Conservation (phyloP, 352 stramenopile species). For the Phytophthora capsici region DNA sequence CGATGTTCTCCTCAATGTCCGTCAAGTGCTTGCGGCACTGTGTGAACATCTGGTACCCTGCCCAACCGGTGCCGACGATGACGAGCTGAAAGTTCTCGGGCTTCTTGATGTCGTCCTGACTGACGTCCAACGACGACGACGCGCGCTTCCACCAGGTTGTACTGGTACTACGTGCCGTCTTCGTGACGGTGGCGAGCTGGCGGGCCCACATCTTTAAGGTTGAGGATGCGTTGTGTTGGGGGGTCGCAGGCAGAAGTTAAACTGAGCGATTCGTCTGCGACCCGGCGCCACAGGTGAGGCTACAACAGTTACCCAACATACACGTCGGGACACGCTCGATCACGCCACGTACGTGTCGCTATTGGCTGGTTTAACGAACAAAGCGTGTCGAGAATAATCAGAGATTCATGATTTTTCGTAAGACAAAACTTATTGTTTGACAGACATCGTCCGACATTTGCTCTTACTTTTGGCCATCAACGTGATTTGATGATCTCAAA, state of each 20-base stretch:
- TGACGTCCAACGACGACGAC: slow-evolving; percentile 25
- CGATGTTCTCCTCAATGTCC: slow-evolving; percentile 72
- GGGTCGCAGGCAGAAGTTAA: slow-evolving; percentile 1
- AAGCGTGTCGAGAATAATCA: background rate
- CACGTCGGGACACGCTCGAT: slow-evolving; percentile 7
- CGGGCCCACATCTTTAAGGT: slow-evolving; percentile 20
- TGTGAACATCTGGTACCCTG: slow-evolving; percentile 78
- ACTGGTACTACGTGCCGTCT: slow-evolving; percentile 26
- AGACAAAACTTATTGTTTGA: no score
- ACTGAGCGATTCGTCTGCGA: slow-evolving; percentile 20
- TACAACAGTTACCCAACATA: slow-evolving; percentile 16
- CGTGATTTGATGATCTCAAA: no score
- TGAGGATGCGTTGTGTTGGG: background rate
- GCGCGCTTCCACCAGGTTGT: slow-evolving; percentile 32
- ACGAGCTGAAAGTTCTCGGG: slow-evolving; percentile 76
- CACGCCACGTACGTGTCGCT: slow-evolving; percentile 9
- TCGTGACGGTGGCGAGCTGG: slow-evolving; percentile 30
- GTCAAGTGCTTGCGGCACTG: slow-evolving; percentile 78
- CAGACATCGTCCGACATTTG: no score
- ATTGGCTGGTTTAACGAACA: slow-evolving; percentile 26
- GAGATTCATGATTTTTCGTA: no score
- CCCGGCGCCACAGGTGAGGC: background rate
- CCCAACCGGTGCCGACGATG: slow-evolving; percentile 83
- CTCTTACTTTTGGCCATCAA: no score
- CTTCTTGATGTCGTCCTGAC: slow-evolving; percentile 41